Percentiles rank a stretch among this genome's conserved stretches.
phyloP scores from a whole-genome alignment of 2,329 filamentous ascomycete genomes.

The Fusarium burgessii region DNA sequence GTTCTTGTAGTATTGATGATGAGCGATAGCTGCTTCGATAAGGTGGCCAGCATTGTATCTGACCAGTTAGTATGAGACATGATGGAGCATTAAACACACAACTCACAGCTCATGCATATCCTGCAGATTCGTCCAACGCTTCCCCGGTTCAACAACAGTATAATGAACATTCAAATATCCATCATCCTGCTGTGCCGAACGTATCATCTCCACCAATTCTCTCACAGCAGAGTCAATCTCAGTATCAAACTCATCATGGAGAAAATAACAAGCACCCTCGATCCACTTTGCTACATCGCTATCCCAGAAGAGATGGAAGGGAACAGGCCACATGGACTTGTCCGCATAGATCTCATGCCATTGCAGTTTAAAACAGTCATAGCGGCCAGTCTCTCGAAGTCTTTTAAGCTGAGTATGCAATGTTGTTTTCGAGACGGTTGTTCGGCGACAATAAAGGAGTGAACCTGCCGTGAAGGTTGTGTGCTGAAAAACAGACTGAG shows the following conservation, averaged over 20 bases:
- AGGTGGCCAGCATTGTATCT: conserved; percentile 71
- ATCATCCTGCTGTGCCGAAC: conserved; percentile 67
- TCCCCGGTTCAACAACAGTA: conserved; percentile 67
- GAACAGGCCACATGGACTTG: conserved; percentile 64
- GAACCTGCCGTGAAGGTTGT: conserved; percentile 11
- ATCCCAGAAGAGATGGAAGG: conserved; percentile 72
- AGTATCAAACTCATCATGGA: conserved; percentile 11
- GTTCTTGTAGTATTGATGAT: conserved; percentile 64
- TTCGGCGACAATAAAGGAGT: not conserved
- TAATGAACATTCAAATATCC: conserved; percentile 74
- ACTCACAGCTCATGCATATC: conserved; percentile 72
- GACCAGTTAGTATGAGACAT: not conserved
- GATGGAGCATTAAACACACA: not conserved
- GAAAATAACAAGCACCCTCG: conserved; percentile 33
- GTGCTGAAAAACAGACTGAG: conserved; percentile 23
- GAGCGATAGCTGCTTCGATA: conserved; percentile 70
- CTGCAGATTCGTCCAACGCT: conserved; percentile 68
- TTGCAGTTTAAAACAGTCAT: conserved; percentile 68
- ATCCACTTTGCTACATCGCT: conserved; percentile 45
- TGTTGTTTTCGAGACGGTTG: conserved; percentile 16
- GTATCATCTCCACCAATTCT: conserved; percentile 69
- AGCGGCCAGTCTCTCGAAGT: conserved; percentile 63
- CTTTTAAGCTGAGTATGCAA: conserved; percentile 62
- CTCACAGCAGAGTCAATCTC: conserved; percentile 29
- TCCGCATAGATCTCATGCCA: conserved; percentile 68